These are phyloP conservation scores for Funneliformis mosseae DNA, from an alignment of 192 early-diverging fungal species.

Conservation along the genomic window DNA sequence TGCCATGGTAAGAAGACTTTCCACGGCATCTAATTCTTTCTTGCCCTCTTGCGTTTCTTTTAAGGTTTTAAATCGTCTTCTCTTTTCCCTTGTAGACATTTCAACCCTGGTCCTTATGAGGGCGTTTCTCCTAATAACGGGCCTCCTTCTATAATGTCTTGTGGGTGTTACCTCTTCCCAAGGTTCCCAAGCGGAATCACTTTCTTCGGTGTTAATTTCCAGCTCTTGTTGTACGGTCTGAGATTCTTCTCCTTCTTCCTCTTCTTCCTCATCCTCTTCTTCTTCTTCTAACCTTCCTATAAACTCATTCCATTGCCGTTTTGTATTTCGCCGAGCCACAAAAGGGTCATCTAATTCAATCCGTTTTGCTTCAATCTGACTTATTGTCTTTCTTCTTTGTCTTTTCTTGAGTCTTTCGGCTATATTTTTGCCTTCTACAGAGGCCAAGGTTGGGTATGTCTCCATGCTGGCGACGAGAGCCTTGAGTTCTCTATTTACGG, in stretches of 20 bases:
- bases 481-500: not conserved
- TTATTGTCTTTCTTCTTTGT: not conserved
- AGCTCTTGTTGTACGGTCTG: not conserved
- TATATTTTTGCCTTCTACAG: not conserved
- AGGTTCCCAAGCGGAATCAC: not conserved
- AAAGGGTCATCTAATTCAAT: not conserved
- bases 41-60: not conserved
- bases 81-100: not conserved
- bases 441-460: not conserved
- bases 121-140: not conserved
- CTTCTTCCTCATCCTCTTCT: not conserved
- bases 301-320: not conserved
- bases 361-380: not conserved
- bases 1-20: not conserved
- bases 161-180: not conserved
- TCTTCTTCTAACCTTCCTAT: not conserved
- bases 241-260: not conserved
- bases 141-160: not conserved
- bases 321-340: not conserved
- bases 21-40: not conserved
- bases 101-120: not conserved
- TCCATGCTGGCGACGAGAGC: not conserved
- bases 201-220: not conserved
- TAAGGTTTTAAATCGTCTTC: not conserved
- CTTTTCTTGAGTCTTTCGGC: not conserved